These are phyloP conservation scores for Daldinia bambusicola DNA, from an alignment of 495 filamentous ascomycete species.

Conservation along the genomic window DNA sequence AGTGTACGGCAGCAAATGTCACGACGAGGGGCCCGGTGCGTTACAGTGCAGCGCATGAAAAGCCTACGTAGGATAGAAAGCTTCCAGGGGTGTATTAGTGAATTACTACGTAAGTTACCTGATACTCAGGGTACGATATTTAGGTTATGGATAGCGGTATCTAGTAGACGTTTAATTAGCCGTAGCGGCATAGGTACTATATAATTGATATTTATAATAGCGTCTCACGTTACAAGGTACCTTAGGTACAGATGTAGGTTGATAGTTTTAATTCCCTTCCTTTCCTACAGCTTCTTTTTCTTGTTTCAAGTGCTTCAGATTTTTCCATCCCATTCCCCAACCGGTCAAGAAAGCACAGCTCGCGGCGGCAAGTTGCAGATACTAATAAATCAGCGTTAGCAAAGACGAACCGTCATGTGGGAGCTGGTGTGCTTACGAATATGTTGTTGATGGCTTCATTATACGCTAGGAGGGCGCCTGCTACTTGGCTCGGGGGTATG, in stretches of 20 bases:
- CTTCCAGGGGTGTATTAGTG: not conserved
- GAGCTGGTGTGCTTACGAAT: constrained; percentile 17
- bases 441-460: constrained; percentile 34
- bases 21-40: too few relatives aligned
- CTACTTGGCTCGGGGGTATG: constrained; percentile 19
- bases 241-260: too few relatives aligned
- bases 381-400: constrained; percentile 16
- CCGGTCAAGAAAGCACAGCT: constrained; percentile 31
- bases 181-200: not conserved
- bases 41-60: too few relatives aligned
- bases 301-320: constrained; percentile 35
- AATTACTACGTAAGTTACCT: not conserved
- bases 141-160: not conserved
- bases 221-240: not conserved
- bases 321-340: constrained; percentile 41
- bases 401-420: not conserved
- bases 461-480: constrained; percentile 34
- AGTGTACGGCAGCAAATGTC: too few relatives aligned
- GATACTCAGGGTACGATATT: not conserved
- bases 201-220: not conserved
- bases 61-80: not conserved
- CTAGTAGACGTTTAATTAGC: not conserved
- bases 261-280: not conserved
- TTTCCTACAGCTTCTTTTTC: constrained; percentile 17
- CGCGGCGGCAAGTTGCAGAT: constrained; percentile 38